Percentiles rank a stretch among this genome's conserved stretches.
phyloP scores from a whole-genome alignment of 2,329 filamentous ascomycete species.

The Fusarium chlamydosporum region DNA sequence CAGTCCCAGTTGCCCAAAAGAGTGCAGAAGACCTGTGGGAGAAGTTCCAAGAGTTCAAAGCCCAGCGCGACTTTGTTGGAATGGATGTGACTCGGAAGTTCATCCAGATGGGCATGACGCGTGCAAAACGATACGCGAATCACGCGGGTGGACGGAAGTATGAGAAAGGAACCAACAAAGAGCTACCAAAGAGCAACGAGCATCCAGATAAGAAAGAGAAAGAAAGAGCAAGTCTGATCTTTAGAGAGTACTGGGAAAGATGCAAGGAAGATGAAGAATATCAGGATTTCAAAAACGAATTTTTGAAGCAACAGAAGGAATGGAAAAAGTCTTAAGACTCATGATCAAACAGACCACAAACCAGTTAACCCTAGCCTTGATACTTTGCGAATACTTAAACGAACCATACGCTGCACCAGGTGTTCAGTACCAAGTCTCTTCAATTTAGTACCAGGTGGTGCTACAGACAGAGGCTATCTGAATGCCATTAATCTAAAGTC shows the following conservation, averaged over 20 bases:
- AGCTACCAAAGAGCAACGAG: constrained; percentile 31
- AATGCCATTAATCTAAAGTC: too few species aligned
- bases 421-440: too few species aligned
- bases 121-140: constrained; percentile 72
- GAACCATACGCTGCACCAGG: too few species aligned
- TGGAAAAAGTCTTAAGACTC: background rate
- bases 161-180: constrained; percentile 27
- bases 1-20: constrained; percentile 47
- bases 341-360: too few species aligned
- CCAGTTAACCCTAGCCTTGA: too few species aligned
- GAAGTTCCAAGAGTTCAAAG: constrained; percentile 67
- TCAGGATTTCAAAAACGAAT: constrained; percentile 31
- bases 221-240: constrained; percentile 40
- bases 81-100: constrained; percentile 76
- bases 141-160: constrained; percentile 70
- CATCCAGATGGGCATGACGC: constrained; percentile 76
- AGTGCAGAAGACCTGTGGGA: constrained; percentile 64
- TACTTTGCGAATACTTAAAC: too few species aligned
- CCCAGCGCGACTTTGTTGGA: constrained; percentile 69
- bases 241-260: constrained; percentile 39
- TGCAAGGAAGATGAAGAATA: constrained; percentile 47
- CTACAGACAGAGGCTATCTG: too few species aligned
- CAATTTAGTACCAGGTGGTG: too few species aligned
- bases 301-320: constrained; percentile 19
- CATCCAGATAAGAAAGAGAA: constrained; percentile 44